phyloP scores from a whole-genome alignment of 2,329 filamentous ascomycete genomes.

The Colletotrichum limetticola region DNA sequence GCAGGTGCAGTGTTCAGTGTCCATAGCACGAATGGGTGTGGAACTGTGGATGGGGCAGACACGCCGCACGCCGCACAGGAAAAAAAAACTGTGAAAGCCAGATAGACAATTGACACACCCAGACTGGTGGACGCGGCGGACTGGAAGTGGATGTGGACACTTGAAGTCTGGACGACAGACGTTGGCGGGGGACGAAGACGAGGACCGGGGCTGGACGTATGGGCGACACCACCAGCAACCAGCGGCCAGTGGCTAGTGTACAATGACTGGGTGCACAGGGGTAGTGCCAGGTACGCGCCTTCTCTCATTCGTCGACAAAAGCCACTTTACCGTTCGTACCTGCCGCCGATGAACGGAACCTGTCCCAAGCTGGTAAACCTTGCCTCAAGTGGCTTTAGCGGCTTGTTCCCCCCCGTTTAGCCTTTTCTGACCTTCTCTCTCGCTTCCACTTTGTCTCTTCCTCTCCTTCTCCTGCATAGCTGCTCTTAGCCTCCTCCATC shows the following conservation, averaged over 20 bases:
- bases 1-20: neutral
- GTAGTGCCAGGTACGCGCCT: slow-evolving; percentile 23
- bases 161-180: neutral
- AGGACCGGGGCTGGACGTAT: slow-evolving; percentile 11
- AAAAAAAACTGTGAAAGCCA: neutral
- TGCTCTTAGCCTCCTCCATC: neutral
- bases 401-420: slow-evolving; percentile 21
- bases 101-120: neutral
- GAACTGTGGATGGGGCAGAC: neutral
- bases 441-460: neutral
- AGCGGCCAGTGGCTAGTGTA: neutral
- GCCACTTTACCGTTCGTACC: slow-evolving; percentile 30
- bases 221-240: neutral
- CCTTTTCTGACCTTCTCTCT: slow-evolving; percentile 12
- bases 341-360: slow-evolving; percentile 28
- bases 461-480: neutral
- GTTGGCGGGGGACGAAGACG: slow-evolving; percentile 1
- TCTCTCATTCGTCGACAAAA: slow-evolving; percentile 16
- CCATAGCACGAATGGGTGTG: neutral
- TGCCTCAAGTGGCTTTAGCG: slow-evolving; percentile 10
- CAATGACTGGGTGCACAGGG: neutral
- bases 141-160: neutral
- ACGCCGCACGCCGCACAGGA: neutral
- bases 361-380: neutral
- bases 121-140: neutral